Percentiles rank a stretch among this genome's conserved stretches.
Evolutionary conservation across 257 asterid species (phyloP).

Genomic region (Ballota nigra): DNA sequence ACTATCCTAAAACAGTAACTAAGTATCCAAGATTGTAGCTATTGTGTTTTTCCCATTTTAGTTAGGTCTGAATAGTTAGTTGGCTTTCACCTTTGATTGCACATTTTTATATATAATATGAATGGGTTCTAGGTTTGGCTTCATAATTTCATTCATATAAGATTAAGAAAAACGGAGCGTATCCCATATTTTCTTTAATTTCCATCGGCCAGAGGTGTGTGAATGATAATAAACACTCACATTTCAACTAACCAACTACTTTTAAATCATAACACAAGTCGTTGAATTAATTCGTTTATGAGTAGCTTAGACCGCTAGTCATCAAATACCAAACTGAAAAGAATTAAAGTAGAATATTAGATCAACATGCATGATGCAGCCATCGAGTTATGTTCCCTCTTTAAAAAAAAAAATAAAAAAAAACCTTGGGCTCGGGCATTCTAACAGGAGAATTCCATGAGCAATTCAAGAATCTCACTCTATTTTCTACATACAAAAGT

Average conservation of each 20-base stretch:
- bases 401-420: background rate
- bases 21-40: too few species aligned
- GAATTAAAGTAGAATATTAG: background rate
- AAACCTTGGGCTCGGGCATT: too few species aligned
- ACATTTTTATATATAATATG: too few species aligned
- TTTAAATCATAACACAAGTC: background rate
- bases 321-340: background rate
- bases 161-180: background rate
- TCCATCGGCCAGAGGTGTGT: background rate
- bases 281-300: background rate
- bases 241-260: background rate
- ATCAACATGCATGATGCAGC: background rate
- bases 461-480: background rate
- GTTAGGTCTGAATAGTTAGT: too few species aligned
- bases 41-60: too few species aligned
- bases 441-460: background rate
- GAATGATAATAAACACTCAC: background rate
- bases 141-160: too few species aligned
- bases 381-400: background rate
- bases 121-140: too few species aligned
- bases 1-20: too few species aligned
- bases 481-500: conserved; percentile 23
- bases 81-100: too few species aligned
- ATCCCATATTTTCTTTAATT: too few species aligned
- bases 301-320: background rate